phyloP scores from a whole-genome alignment of 345 rosid genomes.

The Turritis glabra region DNA sequence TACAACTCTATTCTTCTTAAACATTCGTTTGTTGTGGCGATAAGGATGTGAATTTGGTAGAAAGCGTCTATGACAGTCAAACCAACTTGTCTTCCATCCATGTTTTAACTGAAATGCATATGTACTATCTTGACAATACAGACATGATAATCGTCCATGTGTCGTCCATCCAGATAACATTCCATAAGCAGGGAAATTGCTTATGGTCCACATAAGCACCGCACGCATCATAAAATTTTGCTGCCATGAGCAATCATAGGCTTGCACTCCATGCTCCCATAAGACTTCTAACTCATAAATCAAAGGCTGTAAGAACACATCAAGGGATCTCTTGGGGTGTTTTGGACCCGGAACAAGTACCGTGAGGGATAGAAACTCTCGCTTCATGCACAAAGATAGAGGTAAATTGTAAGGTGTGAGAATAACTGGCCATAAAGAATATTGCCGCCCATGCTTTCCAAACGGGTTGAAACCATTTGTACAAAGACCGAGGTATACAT shows the following conservation, averaged over 20 bases:
- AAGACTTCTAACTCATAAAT: neutral
- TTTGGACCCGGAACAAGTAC: neutral
- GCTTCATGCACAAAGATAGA: neutral
- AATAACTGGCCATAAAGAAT: neutral
- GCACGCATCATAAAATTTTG: neutral
- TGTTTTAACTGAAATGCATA: neutral
- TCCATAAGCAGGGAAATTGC: neutral
- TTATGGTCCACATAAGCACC: neutral
- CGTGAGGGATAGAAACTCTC: neutral
- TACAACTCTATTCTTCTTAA: neutral
- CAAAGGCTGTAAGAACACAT: neutral
- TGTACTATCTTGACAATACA: neutral
- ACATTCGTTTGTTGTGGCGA: neutral
- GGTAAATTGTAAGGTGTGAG: neutral
- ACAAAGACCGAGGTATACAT: neutral
- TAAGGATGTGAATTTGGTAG: neutral
- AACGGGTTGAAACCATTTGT: neutral
- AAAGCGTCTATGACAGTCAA: no score
- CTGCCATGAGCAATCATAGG: neutral
- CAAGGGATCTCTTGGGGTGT: neutral
- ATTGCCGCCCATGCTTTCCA: neutral
- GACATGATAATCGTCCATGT: neutral
- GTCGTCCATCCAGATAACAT: neutral
- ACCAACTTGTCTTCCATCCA: neutral
- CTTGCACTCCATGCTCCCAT: neutral